Evolutionary conservation across 176 grass and related monocot genomes (phyloP).

Genomic region (Zea mays): Zm-B73-REFERENCE-NAM-5.0 NC_050100.1:196699001-196699500

Average conservation of each 20-base stretch:
- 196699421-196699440: slow-evolving; percentile 23
- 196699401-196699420: slow-evolving; percentile 10
- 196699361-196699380: neutral
- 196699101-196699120: slow-evolving; percentile 27
- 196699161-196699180: slow-evolving; percentile 45
- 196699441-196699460: slow-evolving; percentile 35
- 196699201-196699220: slow-evolving; percentile 16
- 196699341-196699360: neutral
- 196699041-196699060: slow-evolving; percentile 36
- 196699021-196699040: slow-evolving; percentile 16
- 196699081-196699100: slow-evolving; percentile 22
- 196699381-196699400: neutral
- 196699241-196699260: slow-evolving; percentile 30
- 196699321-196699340: neutral
- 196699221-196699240: slow-evolving; percentile 32
- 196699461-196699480: slow-evolving; percentile 7
- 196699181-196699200: slow-evolving; percentile 26
- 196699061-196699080: slow-evolving; percentile 31
- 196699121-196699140: neutral
- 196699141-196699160: slow-evolving; percentile 31
- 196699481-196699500: neutral
- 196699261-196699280: slow-evolving; percentile 17
- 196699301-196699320: neutral
- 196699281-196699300: neutral
- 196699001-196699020: neutral